Evolutionary conservation across 495 filamentous ascomycete species (phyloP).

Genomic region (Achaetomiella virescens): DNA sequence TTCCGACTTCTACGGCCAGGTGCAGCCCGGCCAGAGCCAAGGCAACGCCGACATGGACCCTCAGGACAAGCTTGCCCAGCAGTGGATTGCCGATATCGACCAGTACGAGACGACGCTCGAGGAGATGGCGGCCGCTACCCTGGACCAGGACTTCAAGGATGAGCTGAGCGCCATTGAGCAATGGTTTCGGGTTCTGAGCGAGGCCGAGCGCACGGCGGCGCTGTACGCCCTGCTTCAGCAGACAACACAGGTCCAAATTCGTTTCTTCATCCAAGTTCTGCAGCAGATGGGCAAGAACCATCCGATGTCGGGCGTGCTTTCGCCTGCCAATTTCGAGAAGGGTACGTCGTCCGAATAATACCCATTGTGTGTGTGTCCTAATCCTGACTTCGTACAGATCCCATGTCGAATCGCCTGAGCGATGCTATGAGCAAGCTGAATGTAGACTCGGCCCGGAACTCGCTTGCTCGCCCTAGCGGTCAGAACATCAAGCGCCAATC

Average conservation of each 20-base stretch:
- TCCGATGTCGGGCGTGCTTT: constrained; percentile 93
- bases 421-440: constrained; percentile 97
- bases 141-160: constrained; percentile 99
- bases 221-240: constrained; percentile 94
- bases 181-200: constrained; percentile 96
- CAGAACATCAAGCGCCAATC: constrained; percentile 87
- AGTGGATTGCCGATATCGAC: constrained; percentile 98
- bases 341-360: constrained; percentile 52
- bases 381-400: constrained; percentile 52
- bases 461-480: constrained; percentile 64
- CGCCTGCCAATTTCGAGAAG: constrained; percentile 95
- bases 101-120: constrained; percentile 96
- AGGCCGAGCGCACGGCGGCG: constrained; percentile 92
- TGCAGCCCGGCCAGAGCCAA: constrained; percentile 57
- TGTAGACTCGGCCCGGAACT: constrained; percentile 79
- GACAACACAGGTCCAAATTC: constrained; percentile 96
- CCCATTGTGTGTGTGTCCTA: not conserved
- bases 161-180: constrained; percentile 98
- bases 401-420: constrained; percentile 92
- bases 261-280: constrained; percentile 97
- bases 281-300: constrained; percentile 98
- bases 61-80: constrained; percentile 87
- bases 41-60: constrained; percentile 61
- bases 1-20: constrained; percentile 86
- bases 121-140: constrained; percentile 95